Percentiles rank a stretch among this genome's conserved stretches.
These are phyloP conservation scores for Rhynchosporium agropyri DNA, from an alignment of 2,329 filamentous ascomycete species.

Conservation along the genomic window DNA sequence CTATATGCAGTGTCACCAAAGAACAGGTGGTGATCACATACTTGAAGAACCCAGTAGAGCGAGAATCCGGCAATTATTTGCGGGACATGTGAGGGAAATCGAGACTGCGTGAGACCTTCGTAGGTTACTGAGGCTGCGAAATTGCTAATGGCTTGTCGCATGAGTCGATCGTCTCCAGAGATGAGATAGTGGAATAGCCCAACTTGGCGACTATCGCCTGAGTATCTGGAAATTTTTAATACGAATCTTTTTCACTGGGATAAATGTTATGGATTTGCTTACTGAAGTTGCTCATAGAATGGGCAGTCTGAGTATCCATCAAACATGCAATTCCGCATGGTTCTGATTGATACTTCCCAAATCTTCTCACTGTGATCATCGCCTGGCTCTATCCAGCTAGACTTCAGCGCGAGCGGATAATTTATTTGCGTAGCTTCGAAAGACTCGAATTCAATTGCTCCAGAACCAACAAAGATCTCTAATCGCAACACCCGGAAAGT, in stretches of 20 bases:
- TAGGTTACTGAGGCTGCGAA: conserved; percentile 26
- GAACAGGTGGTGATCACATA: conserved; percentile 45
- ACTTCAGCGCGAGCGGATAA: conserved; percentile 44
- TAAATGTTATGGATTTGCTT: not conserved
- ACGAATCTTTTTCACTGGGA: not conserved
- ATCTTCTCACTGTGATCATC: conserved; percentile 29
- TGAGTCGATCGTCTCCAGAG: conserved; percentile 37
- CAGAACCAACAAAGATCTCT: conserved; percentile 37
- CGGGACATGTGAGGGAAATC: conserved; percentile 44
- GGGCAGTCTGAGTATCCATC: conserved; percentile 39
- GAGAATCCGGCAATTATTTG: conserved; percentile 47
- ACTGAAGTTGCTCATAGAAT: conserved; percentile 40
- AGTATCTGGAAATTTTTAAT: conserved; percentile 25
- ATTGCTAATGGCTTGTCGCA: conserved; percentile 36
- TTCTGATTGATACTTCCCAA: conserved; percentile 40
- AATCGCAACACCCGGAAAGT: conserved; percentile 45
- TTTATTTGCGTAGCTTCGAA: conserved; percentile 43
- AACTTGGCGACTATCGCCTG: conserved; percentile 35
- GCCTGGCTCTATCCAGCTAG: conserved; percentile 27
- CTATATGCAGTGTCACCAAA: conserved; percentile 43
- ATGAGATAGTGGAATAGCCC: conserved; percentile 38
- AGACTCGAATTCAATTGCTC: conserved; percentile 35
- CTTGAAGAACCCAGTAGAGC: conserved; percentile 45
- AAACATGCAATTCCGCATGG: conserved; percentile 44
- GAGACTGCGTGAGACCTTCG: conserved; percentile 43